A percentile compares a stretch with the other conserved stretches of the same genome.
These are phyloP conservation scores for Dendryphion nanum DNA, from an alignment of 2,329 filamentous ascomycete species.

Conservation along the genomic window DNA sequence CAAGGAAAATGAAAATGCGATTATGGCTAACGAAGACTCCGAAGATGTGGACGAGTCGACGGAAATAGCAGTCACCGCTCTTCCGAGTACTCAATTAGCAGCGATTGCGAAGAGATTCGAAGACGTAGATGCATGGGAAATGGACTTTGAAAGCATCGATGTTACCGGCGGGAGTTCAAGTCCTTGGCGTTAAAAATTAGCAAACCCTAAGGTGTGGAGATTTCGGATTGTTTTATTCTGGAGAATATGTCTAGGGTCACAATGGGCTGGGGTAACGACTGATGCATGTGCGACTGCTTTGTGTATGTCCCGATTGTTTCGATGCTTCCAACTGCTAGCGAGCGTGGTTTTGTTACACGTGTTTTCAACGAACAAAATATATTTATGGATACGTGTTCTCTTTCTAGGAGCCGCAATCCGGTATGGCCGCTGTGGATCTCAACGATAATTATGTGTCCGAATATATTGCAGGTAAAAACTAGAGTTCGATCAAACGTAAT, in stretches of 20 bases:
- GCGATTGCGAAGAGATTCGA: conserved; percentile 49
- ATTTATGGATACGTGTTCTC: too few species aligned
- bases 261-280: too few species aligned
- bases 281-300: too few species aligned
- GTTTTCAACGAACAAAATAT: too few species aligned
- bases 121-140: conserved; percentile 50
- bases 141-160: conserved; percentile 52
- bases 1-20: conserved; percentile 40
- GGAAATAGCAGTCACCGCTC: conserved; percentile 27
- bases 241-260: background rate
- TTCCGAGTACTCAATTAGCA: conserved; percentile 37
- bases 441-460: too few species aligned
- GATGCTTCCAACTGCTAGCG: too few species aligned
- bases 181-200: conserved; percentile 38
- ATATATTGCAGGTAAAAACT: too few species aligned
- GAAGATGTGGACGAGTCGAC: conserved; percentile 22
- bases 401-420: too few species aligned
- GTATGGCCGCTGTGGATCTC: too few species aligned
- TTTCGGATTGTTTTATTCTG: background rate
- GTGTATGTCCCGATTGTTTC: too few species aligned
- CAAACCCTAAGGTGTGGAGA: conserved; percentile 1
- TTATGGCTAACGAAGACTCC: conserved; percentile 13
- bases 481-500: too few species aligned
- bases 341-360: too few species aligned
- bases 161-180: conserved; percentile 37